phyloP scores from a whole-genome alignment of 2,329 filamentous ascomycete genomes.

The Geoglossum cookeanum region DNA sequence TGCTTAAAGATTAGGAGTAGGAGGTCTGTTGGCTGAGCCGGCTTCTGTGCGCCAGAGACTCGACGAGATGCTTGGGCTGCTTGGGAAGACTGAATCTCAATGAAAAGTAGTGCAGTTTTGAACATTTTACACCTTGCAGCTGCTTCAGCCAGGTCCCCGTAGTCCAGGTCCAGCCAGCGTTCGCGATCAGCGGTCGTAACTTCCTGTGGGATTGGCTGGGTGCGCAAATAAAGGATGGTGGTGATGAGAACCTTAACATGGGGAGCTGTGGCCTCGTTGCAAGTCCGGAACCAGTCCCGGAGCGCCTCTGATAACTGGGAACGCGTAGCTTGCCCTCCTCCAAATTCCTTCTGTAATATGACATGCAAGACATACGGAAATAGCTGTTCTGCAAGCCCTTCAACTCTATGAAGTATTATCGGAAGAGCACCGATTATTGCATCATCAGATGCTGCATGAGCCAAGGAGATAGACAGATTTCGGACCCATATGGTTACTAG shows the following conservation, averaged over 20 bases:
- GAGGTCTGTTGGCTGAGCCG: constrained; percentile 41
- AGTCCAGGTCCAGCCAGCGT: constrained; percentile 75
- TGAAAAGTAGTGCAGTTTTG: constrained; percentile 67
- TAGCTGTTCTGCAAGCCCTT: constrained; percentile 50
- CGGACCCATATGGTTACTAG: constrained; percentile 38
- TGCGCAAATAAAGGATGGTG: constrained; percentile 71
- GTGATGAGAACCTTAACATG: constrained; percentile 59
- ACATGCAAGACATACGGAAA: constrained; percentile 78
- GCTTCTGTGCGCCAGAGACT: constrained; percentile 37
- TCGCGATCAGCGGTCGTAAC: constrained; percentile 58
- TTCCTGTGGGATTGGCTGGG: constrained; percentile 57
- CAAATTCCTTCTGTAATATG: constrained; percentile 49
- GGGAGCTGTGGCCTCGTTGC: constrained; percentile 28
- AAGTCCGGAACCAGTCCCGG: constrained; percentile 40
- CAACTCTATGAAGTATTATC: constrained; percentile 44
- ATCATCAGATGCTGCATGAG: constrained; percentile 38
- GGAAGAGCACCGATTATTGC: constrained; percentile 50
- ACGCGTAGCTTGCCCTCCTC: constrained; percentile 39
- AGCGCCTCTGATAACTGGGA: constrained; percentile 45
- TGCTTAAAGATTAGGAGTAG: constrained; percentile 73
- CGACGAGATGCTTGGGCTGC: constrained; percentile 40
- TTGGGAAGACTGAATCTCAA: constrained; percentile 50
- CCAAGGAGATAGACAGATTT: constrained; percentile 41
- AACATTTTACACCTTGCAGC: constrained; percentile 67
- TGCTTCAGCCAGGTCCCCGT: constrained; percentile 46